These are phyloP conservation scores for Chrysanthemum seticuspe DNA, from an alignment of 129 eudicot species.

Conservation along the genomic window DNA sequence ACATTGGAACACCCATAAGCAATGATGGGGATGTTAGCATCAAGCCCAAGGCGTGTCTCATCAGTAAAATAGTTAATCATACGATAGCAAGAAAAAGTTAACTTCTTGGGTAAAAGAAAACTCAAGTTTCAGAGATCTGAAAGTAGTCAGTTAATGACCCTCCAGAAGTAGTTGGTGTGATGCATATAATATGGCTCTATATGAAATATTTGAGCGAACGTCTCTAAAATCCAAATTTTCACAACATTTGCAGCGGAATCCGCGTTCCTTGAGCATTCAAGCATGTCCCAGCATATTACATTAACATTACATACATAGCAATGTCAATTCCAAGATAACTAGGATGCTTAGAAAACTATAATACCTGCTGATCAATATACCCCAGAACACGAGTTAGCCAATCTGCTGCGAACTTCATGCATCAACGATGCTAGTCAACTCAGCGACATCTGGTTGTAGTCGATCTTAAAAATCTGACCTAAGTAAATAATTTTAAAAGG, in stretches of 20 bases:
- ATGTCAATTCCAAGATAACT: not conserved
- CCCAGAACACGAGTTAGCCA: constrained; percentile 32
- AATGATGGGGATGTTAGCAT: too few species aligned
- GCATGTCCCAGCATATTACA: constrained; percentile 3
- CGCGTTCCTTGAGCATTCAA: constrained; percentile 6
- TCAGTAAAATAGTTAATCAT: not conserved
- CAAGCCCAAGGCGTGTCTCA: too few species aligned
- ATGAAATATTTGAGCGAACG: not conserved
- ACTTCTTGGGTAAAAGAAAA: not conserved
- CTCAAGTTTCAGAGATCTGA: not conserved
- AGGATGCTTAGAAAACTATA: constrained; percentile 15
- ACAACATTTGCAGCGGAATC: not conserved
- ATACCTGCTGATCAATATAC: constrained; percentile 51
- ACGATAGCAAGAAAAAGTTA: not conserved
- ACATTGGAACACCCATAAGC: too few species aligned
- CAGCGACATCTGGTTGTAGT: constrained; percentile 47
- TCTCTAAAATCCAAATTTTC: not conserved
- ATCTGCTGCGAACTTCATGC: constrained; percentile 12
- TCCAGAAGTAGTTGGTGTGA: not conserved
- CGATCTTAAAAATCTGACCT: constrained; percentile 49
- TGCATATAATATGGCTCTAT: not conserved
- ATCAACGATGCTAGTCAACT: constrained; percentile 22
- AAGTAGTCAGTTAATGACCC: not conserved
- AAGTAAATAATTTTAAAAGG: constrained; percentile 34
- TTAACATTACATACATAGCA: not conserved